Evolutionary conservation across 805 yeast genomes (phyloP), one percentile per base, ranked within the genome.

Genomic region (Kurtzmaniella fragi): DNA sequence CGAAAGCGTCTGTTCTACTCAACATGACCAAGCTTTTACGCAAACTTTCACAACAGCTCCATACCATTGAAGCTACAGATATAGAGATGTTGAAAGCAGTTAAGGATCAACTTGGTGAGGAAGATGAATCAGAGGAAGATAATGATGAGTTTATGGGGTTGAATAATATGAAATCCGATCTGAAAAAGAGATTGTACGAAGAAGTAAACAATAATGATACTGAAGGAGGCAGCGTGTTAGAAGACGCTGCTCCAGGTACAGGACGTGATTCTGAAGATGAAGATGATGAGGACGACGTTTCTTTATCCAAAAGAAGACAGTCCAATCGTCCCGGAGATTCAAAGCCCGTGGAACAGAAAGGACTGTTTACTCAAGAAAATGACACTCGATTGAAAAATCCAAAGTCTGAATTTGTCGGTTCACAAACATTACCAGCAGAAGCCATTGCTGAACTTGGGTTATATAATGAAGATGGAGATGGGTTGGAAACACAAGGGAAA

Each of bases 371-470:
- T 2, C 74, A 61, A 23, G 78, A 73, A 31, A 75, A 76, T 45
- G 85, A 80, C 52, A 80, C 82, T 5, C 54, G 75, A 38, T 68
- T 77, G 17, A 78, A 77, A 47, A 84, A 84, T 52, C 91, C 93
- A 1, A 82, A 82, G 50, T 74, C 85, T 0, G 91, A 84, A 57
- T 83, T 79, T 55, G 91, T 84, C 4, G 67, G 77, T 0, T 68
- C 86, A 1, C 90, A 83, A 53, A 75, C 83, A 1, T 64, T 84
- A 32, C 84, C 90, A 0, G 67, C 75, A 3, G 77, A 80, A 2
- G 86, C 88, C 0, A 59, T 68, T 11, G 71, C 76, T 3, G 76
- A 74, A 26, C 59, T 86, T 38, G 88, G 86, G 0, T 61, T 86
- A 17, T 86, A 77, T 46, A 70, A 77, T 7, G 90, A 83, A 37